Base-by-base conservation (phyloP, 75 land plant genomes). In the Gnetum montanum region DNA sequence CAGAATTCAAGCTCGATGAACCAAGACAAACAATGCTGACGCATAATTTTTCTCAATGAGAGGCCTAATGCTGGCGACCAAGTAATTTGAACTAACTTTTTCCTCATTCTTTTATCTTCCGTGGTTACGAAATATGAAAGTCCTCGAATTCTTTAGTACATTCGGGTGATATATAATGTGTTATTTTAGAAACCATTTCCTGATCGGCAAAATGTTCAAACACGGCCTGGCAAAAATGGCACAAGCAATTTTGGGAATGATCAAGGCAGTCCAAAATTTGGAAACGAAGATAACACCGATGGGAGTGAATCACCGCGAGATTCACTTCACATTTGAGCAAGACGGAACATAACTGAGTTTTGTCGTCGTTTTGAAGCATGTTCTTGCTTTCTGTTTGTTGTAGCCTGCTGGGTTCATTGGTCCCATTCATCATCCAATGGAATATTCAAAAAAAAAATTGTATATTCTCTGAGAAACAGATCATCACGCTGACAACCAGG, bases 1-100 rank as follows among this genome's bases (percentile, higher is more conserved):
- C 95, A 89, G 46, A 89, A 89, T 54, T 88, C 93, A 45, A 88
- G 94, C 73, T 64, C 84, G 68, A 87, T 87, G 88, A 87, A 87
- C 58, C 88, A 85, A 50, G 95, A 89, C 51, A 89, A 89, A 59
- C 64, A 91, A 46, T 90, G 96, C 67, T 81, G 91, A 8, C 96
- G 91, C 38, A 85, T 90, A 49, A 79, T 90, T 58, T 86, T 90
- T 63, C 78, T 79, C 46, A 73, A 90, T 19, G 91, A 79, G 28
- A 91, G 96, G 37, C 96, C 96, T 19, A 84, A 90, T 61, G 74
- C 82, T 5, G 91, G 91, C 13, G 91, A 90, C 47, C 96, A 82
- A 86, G 91, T 90, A 78, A n/a, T n/a, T n/a, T n/a, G n/a, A n/a
- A n/a, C 16, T 6, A 4, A 1, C 37, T 18, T 0, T 6, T 33